phyloP scores from a whole-genome alignment of 768 basidiomycete species.

The Pleurotus cornucopiae region DNA sequence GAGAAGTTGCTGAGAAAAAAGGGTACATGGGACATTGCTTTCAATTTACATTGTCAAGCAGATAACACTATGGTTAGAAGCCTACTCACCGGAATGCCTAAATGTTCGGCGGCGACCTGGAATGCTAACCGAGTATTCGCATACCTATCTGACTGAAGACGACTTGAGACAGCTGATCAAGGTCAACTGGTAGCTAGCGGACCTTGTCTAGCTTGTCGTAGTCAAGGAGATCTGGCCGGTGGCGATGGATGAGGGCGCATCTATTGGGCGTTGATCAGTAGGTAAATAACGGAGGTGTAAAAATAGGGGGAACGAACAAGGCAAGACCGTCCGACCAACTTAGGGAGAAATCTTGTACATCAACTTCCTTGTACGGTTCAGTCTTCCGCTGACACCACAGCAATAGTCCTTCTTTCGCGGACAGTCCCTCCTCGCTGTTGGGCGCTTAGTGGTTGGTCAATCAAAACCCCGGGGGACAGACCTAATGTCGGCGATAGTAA shows the following conservation, averaged over 20 bases:
- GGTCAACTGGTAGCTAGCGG: slow-evolving; percentile 5
- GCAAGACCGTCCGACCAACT: slow-evolving; percentile 97
- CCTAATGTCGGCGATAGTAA: slow-evolving; percentile 99
- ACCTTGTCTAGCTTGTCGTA: slow-evolving; percentile 86
- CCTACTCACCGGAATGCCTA: slow-evolving; percentile 80
- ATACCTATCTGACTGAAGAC: slow-evolving; percentile 61
- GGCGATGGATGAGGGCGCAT: slow-evolving; percentile 95
- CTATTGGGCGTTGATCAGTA: slow-evolving; percentile 34
- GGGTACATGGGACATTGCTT: slow-evolving; percentile 6
- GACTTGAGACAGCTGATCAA: slow-evolving; percentile 10
- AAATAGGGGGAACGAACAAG: slow-evolving; percentile 53
- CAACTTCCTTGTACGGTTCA: slow-evolving; percentile 81
- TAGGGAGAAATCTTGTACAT: slow-evolving; percentile 89
- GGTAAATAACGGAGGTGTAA: slow-evolving; percentile 10
- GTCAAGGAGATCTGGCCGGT: slow-evolving; percentile 93
- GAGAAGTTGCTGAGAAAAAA: slow-evolving; percentile 68
- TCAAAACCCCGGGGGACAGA: slow-evolving; percentile 28
- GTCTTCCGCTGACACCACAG: slow-evolving; percentile 99
- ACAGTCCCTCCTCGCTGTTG: slow-evolving; percentile 92
- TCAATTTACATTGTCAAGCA: not conserved
- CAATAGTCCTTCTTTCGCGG: slow-evolving; percentile 94
- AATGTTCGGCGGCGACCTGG: slow-evolving; percentile 77
- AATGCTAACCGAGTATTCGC: slow-evolving; percentile 88
- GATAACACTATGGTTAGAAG: slow-evolving; percentile 1
- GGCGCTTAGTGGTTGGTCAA: slow-evolving; percentile 12